phyloP scores from a whole-genome alignment of 1,284 basidiomycete genomes.

The Cryptococcus floricola region DNA sequence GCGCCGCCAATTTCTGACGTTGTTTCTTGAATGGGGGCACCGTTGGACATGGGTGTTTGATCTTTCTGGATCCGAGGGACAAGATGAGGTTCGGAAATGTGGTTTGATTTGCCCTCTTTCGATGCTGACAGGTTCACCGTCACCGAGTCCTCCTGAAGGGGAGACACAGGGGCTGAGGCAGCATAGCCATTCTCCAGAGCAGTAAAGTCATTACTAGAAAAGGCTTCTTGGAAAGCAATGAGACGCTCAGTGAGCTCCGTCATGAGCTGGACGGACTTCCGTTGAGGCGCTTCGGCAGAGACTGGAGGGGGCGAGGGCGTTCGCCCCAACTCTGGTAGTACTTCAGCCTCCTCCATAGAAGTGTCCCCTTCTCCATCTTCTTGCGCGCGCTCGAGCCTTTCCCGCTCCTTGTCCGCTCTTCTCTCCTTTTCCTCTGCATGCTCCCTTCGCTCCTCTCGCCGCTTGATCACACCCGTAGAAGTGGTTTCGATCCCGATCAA shows the following conservation, averaged over 20 bases:
- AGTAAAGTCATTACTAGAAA: constrained; percentile 39
- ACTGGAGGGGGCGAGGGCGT: constrained; percentile 20
- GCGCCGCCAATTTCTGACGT: constrained; percentile 1
- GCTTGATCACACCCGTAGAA: constrained; percentile 11
- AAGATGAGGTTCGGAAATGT: background rate
- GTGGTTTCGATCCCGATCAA: constrained; percentile 54
- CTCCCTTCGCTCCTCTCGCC: background rate
- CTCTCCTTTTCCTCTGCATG: constrained; percentile 6
- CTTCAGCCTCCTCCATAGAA: constrained; percentile 1
- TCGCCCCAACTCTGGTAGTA: constrained; percentile 55
- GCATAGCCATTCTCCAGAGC: constrained; percentile 8
- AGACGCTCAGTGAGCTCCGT: constrained; percentile 83
- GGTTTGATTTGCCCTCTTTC: background rate
- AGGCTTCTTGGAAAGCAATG: constrained; percentile 79
- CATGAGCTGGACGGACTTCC: constrained; percentile 54
- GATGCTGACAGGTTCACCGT: background rate
- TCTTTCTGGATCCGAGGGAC: background rate
- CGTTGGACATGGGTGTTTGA: too few species aligned
- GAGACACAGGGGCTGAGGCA: background rate
- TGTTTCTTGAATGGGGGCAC: background rate
- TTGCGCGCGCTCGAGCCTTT: constrained; percentile 2
- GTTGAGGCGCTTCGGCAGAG: constrained; percentile 56
- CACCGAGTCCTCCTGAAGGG: background rate
- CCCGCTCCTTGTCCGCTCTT: constrained; percentile 5
- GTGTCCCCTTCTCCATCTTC: background rate